A percentile compares a stretch with the other conserved stretches of the same genome.
Conservation (phyloP, 2,329 filamentous ascomycete species). For the Bipolaris oryzae region DNA sequence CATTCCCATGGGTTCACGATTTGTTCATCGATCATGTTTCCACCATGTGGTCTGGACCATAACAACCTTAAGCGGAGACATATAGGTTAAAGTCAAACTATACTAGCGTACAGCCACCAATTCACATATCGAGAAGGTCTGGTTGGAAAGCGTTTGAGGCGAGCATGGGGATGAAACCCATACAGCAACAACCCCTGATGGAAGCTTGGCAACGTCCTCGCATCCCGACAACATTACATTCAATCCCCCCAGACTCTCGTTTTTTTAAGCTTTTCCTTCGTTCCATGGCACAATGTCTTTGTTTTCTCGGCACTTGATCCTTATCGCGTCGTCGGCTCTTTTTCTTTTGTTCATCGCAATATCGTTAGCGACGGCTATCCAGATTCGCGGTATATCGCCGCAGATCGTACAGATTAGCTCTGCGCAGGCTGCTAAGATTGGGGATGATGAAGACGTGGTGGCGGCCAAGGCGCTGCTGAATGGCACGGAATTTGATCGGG, state of each 20-base stretch:
- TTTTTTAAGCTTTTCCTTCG: background rate
- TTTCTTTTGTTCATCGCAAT: conserved; percentile 39
- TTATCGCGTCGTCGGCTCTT: conserved; percentile 32
- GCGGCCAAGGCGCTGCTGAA: conserved; percentile 35
- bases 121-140: background rate
- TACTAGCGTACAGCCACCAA: background rate
- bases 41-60: too few relatives aligned
- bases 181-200: conserved; percentile 21
- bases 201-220: conserved; percentile 10
- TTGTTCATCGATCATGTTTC: background rate
- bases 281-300: conserved; percentile 23
- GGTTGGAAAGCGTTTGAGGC: conserved; percentile 2
- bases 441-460: conserved; percentile 22
- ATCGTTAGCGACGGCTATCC: conserved; percentile 36
- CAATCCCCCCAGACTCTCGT: background rate
- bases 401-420: conserved; percentile 31
- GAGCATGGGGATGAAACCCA: conserved; percentile 26
- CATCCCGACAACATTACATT: conserved; percentile 5
- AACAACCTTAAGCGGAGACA: too few relatives aligned
- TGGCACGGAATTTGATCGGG: conserved; percentile 37
- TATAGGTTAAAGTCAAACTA: background rate
- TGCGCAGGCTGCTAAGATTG: conserved; percentile 37
- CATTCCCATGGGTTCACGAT: too few relatives aligned
- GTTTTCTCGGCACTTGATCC: conserved; percentile 26
- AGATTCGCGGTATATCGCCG: conserved; percentile 32